A percentile compares a stretch with the other conserved stretches of the same genome.
Conservation (phyloP, 139 green algal genomes). For the Spirogloea muscicola region DNA sequence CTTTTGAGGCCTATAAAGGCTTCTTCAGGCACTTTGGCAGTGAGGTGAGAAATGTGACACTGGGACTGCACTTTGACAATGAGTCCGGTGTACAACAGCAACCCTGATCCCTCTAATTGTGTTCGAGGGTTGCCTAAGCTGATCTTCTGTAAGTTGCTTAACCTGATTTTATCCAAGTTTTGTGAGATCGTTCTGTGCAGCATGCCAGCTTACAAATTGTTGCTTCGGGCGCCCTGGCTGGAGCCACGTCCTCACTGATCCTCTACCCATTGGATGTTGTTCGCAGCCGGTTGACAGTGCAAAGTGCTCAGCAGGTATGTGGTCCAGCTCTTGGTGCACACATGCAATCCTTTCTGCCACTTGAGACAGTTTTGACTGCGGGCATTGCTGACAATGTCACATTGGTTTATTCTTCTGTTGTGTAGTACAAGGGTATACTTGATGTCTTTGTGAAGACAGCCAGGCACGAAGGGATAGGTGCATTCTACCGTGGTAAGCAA, state of each 20-base stretch:
- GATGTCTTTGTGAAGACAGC: conserved; percentile 53
- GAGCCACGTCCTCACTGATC: conserved; percentile 60
- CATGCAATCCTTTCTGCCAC: too few relatives aligned
- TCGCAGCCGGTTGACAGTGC: conserved; percentile 56
- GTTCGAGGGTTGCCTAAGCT: too few relatives aligned
- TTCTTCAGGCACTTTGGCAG: background rate
- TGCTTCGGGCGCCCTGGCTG: conserved; percentile 59
- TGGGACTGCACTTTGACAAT: too few relatives aligned
- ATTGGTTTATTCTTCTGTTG: too few relatives aligned
- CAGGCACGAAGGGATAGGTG: conserved; percentile 54
- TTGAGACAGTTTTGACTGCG: too few relatives aligned
- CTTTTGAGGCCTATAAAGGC: conserved; percentile 44
- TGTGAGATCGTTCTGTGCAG: background rate
- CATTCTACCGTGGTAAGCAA: conserved; percentile 59
- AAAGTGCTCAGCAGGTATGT: background rate
- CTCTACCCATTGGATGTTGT: conserved; percentile 80
- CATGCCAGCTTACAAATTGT: conserved; percentile 18
- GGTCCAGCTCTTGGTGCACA: background rate
- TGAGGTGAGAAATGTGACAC: background rate
- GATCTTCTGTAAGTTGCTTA: too few relatives aligned
- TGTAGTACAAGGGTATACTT: conserved; percentile 44
- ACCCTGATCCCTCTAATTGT: too few relatives aligned
- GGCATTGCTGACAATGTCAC: too few relatives aligned
- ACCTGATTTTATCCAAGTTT: too few relatives aligned
- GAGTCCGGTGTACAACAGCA: too few relatives aligned